These are phyloP conservation scores for Yueomyces sp. DNA, from an alignment of 805 yeast genomes.

Conservation along the genomic window DNA sequence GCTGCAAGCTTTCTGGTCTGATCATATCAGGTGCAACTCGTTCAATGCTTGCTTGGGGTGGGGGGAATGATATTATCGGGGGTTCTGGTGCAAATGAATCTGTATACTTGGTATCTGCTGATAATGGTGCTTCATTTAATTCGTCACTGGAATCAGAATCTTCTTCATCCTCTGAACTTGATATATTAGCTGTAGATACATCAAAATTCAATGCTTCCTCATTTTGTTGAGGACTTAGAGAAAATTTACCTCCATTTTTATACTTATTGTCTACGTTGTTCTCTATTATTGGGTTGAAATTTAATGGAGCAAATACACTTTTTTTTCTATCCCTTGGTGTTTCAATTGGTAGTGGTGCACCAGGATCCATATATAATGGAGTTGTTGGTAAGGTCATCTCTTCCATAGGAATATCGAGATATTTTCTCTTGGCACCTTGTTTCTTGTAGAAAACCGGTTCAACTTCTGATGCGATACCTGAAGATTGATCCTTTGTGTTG, in stretches of 20 bases:
- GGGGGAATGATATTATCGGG: slow-evolving; percentile 6
- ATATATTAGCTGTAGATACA: slow-evolving; percentile 17
- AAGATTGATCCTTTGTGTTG: not conserved
- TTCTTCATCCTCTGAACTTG: slow-evolving; percentile 22
- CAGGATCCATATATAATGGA: slow-evolving; percentile 62
- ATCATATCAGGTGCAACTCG: slow-evolving; percentile 6
- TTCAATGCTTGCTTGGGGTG: slow-evolving; percentile 7
- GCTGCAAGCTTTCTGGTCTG: slow-evolving; percentile 1
- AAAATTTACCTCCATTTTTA: slow-evolving; percentile 82
- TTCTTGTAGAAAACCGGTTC: not conserved
- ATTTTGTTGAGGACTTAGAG: slow-evolving; percentile 21
- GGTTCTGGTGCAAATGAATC: slow-evolving; percentile 11
- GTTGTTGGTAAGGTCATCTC: slow-evolving; percentile 42
- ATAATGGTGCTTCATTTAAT: slow-evolving; percentile 11
- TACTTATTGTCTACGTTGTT: slow-evolving; percentile 75
- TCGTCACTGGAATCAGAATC: slow-evolving; percentile 20
- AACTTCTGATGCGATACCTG: not conserved
- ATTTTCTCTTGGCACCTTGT: slow-evolving; percentile 12
- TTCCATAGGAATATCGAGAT: slow-evolving; percentile 42
- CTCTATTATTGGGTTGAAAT: slow-evolving; percentile 68
- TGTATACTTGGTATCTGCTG: slow-evolving; percentile 7
- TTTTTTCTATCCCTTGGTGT: slow-evolving; percentile 33
- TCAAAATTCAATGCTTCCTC: slow-evolving; percentile 23
- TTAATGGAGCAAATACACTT: slow-evolving; percentile 72
- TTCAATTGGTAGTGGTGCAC: slow-evolving; percentile 62